Percentiles rank a stretch among this genome's conserved stretches.
Conservation (phyloP, 2,329 filamentous ascomycete species). For the Alternaria triticina region DNA sequence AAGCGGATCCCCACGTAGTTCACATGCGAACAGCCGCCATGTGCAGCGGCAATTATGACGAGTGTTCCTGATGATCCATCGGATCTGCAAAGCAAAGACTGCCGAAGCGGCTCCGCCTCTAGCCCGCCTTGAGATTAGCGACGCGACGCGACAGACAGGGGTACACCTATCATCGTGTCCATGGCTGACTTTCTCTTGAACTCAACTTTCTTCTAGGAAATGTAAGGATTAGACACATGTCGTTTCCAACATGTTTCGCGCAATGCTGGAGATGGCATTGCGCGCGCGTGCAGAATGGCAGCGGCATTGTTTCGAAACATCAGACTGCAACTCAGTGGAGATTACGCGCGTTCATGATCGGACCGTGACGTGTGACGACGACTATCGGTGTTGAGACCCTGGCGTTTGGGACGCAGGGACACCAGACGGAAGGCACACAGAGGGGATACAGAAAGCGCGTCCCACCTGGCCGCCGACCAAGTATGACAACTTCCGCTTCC, state of each 20-base stretch:
- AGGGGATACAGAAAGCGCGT: not conserved
- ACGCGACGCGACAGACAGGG: not conserved
- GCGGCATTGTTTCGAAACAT: not conserved
- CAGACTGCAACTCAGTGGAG: not conserved
- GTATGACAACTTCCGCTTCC: not conserved
- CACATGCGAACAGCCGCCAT: not conserved
- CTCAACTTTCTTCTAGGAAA: not conserved
- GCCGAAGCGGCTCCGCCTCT: not conserved
- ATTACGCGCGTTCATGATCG: conserved; percentile 10
- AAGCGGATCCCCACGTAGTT: not conserved
- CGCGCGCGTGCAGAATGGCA: not conserved
- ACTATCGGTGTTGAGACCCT: not conserved
- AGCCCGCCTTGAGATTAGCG: not conserved
- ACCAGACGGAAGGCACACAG: not conserved
- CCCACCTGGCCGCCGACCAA: not conserved
- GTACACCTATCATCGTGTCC: not conserved
- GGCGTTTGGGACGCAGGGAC: not conserved
- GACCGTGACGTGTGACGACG: conserved; percentile 10
- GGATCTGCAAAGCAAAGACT: not conserved
- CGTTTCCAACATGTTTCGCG: not conserved
- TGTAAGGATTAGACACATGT: not conserved
- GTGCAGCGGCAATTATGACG: not conserved
- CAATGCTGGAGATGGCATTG: not conserved
- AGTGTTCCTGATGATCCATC: not conserved
- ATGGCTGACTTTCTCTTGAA: not conserved